Base-by-base conservation (phyloP, 78 protist genomes). In the Creolimax fragrantissima region DNA sequence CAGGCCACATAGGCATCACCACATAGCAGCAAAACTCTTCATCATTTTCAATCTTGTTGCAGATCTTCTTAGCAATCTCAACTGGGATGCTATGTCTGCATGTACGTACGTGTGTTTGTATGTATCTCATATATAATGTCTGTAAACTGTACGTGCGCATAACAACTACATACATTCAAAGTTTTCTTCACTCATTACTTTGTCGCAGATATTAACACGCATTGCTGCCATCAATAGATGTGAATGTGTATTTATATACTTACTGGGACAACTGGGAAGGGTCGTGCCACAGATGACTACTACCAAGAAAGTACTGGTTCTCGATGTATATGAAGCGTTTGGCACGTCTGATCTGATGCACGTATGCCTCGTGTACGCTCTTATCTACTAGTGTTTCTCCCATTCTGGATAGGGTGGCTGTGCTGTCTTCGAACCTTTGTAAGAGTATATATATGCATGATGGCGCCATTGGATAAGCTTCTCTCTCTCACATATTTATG, bases 261-360 rank as follows among this genome's bases (percentile, higher is more conserved):
- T n/a, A n/a, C n/a, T n/a, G n/a, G n/a, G n/a, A n/a, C n/a, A n/a
- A n/a, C n/a, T n/a, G n/a, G n/a, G n/a, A n/a, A 2, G 84, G 89
- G 7, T 45, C 47, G 41, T 90, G 85, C 92, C 92, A 90, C 83
- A 47, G 11, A 24, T 4, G 5, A 74, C 67, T 85, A 17, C 89
- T 89, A 11, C 93, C 93, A n/a, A 92, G 4, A 35, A 92, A 92
- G 93, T 92, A 92, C 36, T 92, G 93, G 41, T 92, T 92, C 89
- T 92, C 93, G 17, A 92, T 2, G 85, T 88, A 92, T 5, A 92
- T 5, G 41, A 88, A 92, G 35, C 35, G 92, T 32, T 92, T 7
- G 6, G 93, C 89, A 17, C 88, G 35, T n/a, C 93, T 7, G 7
- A 92, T 92, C 35, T 84, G 92, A 41, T 92, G 89, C 4, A 92